Percentiles rank a stretch among this genome's conserved stretches.
Conservation (phyloP, 1,139 yeast species). For the Saccharomyces hybrid region DNA sequence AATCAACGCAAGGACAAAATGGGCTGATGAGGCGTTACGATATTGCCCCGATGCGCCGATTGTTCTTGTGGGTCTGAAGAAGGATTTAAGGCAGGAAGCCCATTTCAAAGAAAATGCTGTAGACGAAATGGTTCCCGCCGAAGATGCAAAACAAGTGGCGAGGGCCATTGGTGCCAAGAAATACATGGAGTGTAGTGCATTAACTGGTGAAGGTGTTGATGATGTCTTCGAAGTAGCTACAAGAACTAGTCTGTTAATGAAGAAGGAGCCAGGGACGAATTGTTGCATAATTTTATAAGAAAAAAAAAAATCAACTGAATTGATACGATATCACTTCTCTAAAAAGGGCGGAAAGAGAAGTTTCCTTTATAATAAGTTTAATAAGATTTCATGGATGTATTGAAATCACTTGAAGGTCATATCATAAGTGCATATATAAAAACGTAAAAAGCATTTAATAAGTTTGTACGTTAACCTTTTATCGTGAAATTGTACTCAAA, state of each 20-base stretch:
- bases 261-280: slow-evolving; percentile 36
- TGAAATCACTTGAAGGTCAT: background rate
- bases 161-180: slow-evolving; percentile 59
- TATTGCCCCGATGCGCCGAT: slow-evolving; percentile 64
- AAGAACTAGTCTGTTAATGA: slow-evolving; percentile 51
- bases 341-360: background rate
- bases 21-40: slow-evolving; percentile 63
- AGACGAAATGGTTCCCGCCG: slow-evolving; percentile 42
- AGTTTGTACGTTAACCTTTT: background rate
- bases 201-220: slow-evolving; percentile 77
- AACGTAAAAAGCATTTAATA: background rate
- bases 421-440: background rate
- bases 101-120: slow-evolving; percentile 25
- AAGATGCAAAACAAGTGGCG: slow-evolving; percentile 54
- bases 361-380: background rate
- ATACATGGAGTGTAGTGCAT: slow-evolving; percentile 66
- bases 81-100: slow-evolving; percentile 46
- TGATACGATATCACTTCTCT: background rate
- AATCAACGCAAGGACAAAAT: slow-evolving; percentile 58
- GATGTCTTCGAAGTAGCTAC: slow-evolving; percentile 74
- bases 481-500: background rate
- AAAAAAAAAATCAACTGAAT: background rate
- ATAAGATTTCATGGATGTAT: background rate
- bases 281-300: slow-evolving; percentile 37
- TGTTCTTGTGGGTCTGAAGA: slow-evolving; percentile 61